Percentiles rank a stretch among this genome's conserved stretches.
Conservation (phyloP, 176 grass and related monocot species). For the Saccharum officinarum region DNA sequence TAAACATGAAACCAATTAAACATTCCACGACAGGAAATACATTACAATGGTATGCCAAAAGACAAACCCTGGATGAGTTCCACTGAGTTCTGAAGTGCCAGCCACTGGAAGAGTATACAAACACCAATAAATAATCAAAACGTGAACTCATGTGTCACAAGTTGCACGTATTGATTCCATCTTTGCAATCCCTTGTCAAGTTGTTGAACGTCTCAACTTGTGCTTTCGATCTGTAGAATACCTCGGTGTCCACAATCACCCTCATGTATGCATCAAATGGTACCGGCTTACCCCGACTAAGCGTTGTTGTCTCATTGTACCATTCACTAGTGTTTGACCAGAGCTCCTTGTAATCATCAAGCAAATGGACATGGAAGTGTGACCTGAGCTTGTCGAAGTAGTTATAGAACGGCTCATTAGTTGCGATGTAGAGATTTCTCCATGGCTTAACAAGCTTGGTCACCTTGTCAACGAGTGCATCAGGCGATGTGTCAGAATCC, state of each 20-base stretch:
- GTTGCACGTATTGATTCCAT: slow-evolving; percentile 89
- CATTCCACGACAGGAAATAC: slow-evolving; percentile 36
- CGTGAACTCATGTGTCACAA: slow-evolving; percentile 45
- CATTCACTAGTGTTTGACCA: slow-evolving; percentile 87
- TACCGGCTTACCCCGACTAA: slow-evolving; percentile 63
- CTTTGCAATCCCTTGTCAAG: slow-evolving; percentile 95
- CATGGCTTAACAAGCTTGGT: slow-evolving; percentile 51
- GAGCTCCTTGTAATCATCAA: slow-evolving; percentile 91
- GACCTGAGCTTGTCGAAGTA: slow-evolving; percentile 91
- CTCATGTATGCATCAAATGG: slow-evolving; percentile 91
- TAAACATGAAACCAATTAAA: slow-evolving; percentile 30
- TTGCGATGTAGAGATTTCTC: slow-evolving; percentile 89
- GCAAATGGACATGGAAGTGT: slow-evolving; percentile 84
- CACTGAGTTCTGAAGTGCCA: slow-evolving; percentile 27
- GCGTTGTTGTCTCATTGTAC: slow-evolving; percentile 73
- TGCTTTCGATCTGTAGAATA: slow-evolving; percentile 77
- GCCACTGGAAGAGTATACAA: slow-evolving; percentile 34
- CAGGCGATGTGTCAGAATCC: slow-evolving; percentile 74
- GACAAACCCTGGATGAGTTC: slow-evolving; percentile 46
- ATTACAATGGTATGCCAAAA: slow-evolving; percentile 30
- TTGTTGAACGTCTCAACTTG: slow-evolving; percentile 89
- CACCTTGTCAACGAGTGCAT: slow-evolving; percentile 60
- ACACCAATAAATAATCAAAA: slow-evolving; percentile 32
- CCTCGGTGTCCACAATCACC: slow-evolving; percentile 86
- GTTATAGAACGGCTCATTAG: slow-evolving; percentile 87